Percentiles rank a stretch among this genome's conserved stretches.
phyloP scores from a whole-genome alignment of 208 protist species.

The Wallacemonas sp. region DNA sequence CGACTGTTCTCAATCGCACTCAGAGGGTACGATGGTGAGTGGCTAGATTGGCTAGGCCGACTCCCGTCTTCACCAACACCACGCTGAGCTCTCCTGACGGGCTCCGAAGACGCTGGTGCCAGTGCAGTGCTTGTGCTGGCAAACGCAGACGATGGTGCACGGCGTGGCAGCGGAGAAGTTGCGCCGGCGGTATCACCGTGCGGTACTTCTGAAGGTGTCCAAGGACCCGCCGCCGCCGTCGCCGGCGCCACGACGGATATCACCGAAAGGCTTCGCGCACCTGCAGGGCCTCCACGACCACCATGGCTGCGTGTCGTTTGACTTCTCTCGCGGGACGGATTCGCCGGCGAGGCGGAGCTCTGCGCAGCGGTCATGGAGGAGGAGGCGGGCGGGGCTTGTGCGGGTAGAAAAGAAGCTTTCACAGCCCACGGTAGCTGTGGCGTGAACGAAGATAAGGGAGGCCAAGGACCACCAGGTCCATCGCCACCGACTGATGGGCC shows the following conservation, averaged over 20 bases:
- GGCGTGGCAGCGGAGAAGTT: not conserved
- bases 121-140: no score
- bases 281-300: no score
- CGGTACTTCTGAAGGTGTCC: not conserved
- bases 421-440: conserved; percentile 10
- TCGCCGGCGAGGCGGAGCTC: not conserved
- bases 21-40: not conserved
- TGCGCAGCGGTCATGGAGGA: not conserved
- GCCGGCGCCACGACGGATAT: no score
- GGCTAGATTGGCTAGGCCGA: not conserved
- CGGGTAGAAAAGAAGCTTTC: not conserved
- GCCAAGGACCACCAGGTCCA: not conserved
- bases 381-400: conserved; percentile 2
- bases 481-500: conserved; percentile 3
- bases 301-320: no score
- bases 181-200: not conserved
- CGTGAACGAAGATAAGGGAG: not conserved
- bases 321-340: no score
- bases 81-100: no score
- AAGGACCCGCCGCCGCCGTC: not conserved
- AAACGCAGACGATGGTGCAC: not conserved
- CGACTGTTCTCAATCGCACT: conserved; percentile 6
- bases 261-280: no score
- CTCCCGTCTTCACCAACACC: no score
- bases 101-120: no score